Percentiles rank a stretch among this genome's conserved stretches.
Conservation (phyloP, 495 filamentous ascomycete genomes). For the Aspergillus incahuasiensis region DNA sequence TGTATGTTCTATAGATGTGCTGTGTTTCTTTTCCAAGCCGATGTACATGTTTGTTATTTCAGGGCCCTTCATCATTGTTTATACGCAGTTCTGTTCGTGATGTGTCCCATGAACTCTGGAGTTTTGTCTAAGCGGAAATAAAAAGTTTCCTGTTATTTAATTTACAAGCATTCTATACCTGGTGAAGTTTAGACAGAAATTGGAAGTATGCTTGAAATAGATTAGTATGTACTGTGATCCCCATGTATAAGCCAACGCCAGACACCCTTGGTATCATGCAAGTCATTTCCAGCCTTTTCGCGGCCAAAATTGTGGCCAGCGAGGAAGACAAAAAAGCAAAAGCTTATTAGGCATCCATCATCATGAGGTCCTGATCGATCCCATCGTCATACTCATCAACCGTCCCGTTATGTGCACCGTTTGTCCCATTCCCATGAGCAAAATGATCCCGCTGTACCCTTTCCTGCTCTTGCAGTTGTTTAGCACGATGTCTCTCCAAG, state of each 20-base stretch:
- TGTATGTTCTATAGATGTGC: slow-evolving; percentile 20
- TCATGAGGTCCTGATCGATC: slow-evolving; percentile 54
- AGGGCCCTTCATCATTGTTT: slow-evolving; percentile 22
- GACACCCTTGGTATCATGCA: slow-evolving; percentile 19
- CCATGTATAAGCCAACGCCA: slow-evolving; percentile 9
- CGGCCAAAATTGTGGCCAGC: slow-evolving; percentile 1
- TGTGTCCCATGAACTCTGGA: slow-evolving; percentile 38
- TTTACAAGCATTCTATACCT: slow-evolving; percentile 3
- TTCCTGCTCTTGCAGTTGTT: slow-evolving; percentile 70
- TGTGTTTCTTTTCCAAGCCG: slow-evolving; percentile 18
- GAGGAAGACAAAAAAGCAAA: background rate
- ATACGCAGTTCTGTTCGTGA: slow-evolving; percentile 19
- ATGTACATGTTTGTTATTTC: slow-evolving; percentile 23
- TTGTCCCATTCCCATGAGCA: slow-evolving; percentile 24
- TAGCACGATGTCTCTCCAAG: slow-evolving; percentile 59
- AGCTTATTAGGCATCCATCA: slow-evolving; percentile 56
- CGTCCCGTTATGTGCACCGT: slow-evolving; percentile 19
- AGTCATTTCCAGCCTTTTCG: slow-evolving; percentile 5
- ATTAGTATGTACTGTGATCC: background rate
- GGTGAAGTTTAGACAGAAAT: slow-evolving; percentile 5
- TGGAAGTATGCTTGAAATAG: background rate
- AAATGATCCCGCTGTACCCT: slow-evolving; percentile 36
- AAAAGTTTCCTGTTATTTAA: slow-evolving; percentile 23
- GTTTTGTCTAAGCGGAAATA: slow-evolving; percentile 42
- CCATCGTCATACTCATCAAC: slow-evolving; percentile 57